A percentile compares a stretch with the other conserved stretches of the same genome.
phyloP scores from a whole-genome alignment of 176 grass and related monocot genomes.

The Eragrostis curvula region DNA sequence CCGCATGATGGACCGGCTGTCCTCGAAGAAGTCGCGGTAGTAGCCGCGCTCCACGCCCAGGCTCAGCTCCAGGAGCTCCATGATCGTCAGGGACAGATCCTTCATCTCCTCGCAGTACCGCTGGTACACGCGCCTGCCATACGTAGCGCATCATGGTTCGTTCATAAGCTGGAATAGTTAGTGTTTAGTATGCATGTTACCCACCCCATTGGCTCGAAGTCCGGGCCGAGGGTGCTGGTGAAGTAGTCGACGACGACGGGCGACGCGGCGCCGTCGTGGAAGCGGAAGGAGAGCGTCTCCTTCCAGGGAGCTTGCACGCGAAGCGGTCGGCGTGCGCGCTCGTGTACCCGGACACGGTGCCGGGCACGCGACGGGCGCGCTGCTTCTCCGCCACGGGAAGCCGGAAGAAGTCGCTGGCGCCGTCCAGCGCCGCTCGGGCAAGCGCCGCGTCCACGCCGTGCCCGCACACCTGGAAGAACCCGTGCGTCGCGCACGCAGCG shows the following conservation, averaged over 20 bases:
- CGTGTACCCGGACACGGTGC: slow-evolving; percentile 78
- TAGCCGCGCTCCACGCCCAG: slow-evolving; percentile 62
- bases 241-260: slow-evolving; percentile 75
- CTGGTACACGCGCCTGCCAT: slow-evolving; percentile 66
- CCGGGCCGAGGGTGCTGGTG: slow-evolving; percentile 65
- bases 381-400: slow-evolving; percentile 67
- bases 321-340: slow-evolving; percentile 90
- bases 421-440: slow-evolving; percentile 43
- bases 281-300: slow-evolving; percentile 93
- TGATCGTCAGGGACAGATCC: slow-evolving; percentile 73
- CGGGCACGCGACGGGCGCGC: slow-evolving; percentile 58
- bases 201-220: slow-evolving; percentile 71
- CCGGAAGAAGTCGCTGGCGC: slow-evolving; percentile 65
- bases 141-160: background rate
- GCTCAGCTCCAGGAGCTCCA: slow-evolving; percentile 88
- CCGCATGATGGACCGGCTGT: slow-evolving; percentile 86
- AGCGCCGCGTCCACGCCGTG: slow-evolving; percentile 63
- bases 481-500: slow-evolving; percentile 59
- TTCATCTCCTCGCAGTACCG: slow-evolving; percentile 83
- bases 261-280: slow-evolving; percentile 32
- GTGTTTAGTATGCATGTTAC: too few relatives aligned
- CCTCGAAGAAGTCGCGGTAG: slow-evolving; percentile 83
- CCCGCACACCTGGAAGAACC: slow-evolving; percentile 88
- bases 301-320: slow-evolving; percentile 87
- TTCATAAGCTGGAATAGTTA: too few relatives aligned